These are phyloP conservation scores for Eucalyptus melliodora DNA, from an alignment of 345 rosid species.

Conservation along the genomic window DNA sequence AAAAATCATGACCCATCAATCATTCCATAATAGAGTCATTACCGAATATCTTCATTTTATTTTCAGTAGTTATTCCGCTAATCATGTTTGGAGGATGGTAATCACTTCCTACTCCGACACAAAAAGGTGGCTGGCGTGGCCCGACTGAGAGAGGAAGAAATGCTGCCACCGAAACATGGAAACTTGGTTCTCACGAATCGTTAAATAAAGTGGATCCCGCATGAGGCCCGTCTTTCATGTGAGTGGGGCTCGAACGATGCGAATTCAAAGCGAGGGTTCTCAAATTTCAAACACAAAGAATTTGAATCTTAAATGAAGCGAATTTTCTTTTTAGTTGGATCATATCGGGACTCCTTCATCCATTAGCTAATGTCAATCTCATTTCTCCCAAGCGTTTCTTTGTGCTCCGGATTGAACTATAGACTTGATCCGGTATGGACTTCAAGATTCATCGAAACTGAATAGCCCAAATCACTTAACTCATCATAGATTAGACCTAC, in stretches of 20 bases:
- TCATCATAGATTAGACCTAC: not conserved
- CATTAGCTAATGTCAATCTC: not conserved
- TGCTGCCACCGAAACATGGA: not conserved
- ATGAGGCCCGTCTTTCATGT: not conserved
- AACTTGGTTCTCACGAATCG: not conserved
- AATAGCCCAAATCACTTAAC: not conserved
- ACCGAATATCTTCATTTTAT: not conserved
- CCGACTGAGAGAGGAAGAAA: not conserved
- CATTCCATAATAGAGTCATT: not conserved
- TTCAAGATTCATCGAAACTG: too few species aligned
- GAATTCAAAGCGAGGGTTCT: not conserved
- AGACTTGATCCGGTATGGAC: rapidly evolving
- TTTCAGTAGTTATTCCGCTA: too few species aligned
- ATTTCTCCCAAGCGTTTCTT: too few species aligned
- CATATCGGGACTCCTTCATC: not conserved
- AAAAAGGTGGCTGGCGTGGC: not conserved
- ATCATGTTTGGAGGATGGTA: not conserved
- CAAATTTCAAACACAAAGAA: not conserved
- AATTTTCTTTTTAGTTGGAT: not conserved
- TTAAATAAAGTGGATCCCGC: not conserved
- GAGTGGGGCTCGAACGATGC: not conserved
- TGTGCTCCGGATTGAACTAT: too few species aligned
- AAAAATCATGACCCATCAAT: not conserved
- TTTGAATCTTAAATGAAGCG: not conserved
- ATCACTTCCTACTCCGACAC: too few species aligned